Base-by-base conservation (phyloP, 2,329 filamentous ascomycete genomes). In the Sordariomycetes sp. region DNA sequence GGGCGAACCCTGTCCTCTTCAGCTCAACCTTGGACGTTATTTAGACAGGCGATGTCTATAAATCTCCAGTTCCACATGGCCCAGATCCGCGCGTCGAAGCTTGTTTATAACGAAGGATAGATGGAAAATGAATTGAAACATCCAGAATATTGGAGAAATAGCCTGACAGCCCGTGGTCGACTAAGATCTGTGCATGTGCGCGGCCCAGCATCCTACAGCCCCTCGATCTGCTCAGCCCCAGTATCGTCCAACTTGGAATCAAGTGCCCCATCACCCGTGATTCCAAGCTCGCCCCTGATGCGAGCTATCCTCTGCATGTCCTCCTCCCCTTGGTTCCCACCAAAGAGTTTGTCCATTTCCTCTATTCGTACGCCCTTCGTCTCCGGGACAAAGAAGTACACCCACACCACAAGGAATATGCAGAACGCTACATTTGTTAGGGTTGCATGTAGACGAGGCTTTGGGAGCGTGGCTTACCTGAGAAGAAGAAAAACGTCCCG, bases 311-410 rank as follows among this genome's bases (percentile, higher is more conserved):
- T 48, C 20, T 3, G 3, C 16, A 48, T n/a, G n/a, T 48, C 43
- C 43, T 22, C 14, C n/a, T 48, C 43, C 4, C 43, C 43, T n/a
- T 48, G 43, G 43, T 48, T 48, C 10, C 43, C 72, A 1, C 73
- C 72, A 64, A 76, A 77, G 0, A 76, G 68, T 1, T 65, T 62
- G 61, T 82, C 80, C 79, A 83, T 83, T 57, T 82, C 77, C 64
- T 83, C 80, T 0, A 83, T 70, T 0, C 74, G 80, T 62, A 69
- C 72, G 24, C 80, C 80, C 54, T 74, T 76, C 0, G 82, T 86
- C 65, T 86, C 82, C 0, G 82, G 82, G 0, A 85, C 54, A 2
- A 56, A 53, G 58, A 61, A 60, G 20, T 28, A 59, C 14, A 61
- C 55, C 56, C 55, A 59, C 32, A 59, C 22, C 10, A 52, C 51